A percentile compares a stretch with the other conserved stretches of the same genome.
Conservation (phyloP, 2,329 filamentous ascomycete species). For the Aaosphaeria arxii region DNA sequence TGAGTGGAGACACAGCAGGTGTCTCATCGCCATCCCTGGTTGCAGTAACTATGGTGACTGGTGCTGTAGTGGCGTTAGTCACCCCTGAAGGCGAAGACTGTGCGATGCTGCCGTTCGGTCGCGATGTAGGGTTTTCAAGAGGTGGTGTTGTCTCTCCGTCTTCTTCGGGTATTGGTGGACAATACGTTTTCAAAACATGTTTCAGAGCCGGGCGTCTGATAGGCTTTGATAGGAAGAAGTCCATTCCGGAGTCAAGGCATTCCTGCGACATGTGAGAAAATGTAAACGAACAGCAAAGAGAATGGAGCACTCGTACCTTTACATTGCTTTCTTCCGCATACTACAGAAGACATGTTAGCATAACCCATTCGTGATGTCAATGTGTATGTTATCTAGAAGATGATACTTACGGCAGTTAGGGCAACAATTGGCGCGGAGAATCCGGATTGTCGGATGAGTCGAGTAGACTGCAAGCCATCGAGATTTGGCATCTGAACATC, state of each 20-base stretch:
- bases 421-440: constrained; percentile 88
- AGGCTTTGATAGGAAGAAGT: constrained; percentile 75
- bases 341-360: not conserved
- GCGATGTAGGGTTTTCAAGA: constrained; percentile 1
- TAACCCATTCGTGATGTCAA: not conserved
- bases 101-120: constrained; percentile 7
- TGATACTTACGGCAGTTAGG: constrained; percentile 60
- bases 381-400: too few relatives aligned
- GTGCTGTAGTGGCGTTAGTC: constrained; percentile 1
- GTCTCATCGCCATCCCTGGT: constrained; percentile 6
- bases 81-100: not conserved
- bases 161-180: constrained; percentile 77
- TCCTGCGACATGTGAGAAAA: constrained; percentile 22
- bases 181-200: constrained; percentile 77
- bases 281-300: not conserved
- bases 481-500: constrained; percentile 93
- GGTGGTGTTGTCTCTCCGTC: constrained; percentile 26
- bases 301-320: constrained; percentile 35
- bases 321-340: constrained; percentile 90
- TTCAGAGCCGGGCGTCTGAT: constrained; percentile 83
- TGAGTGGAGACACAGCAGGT: constrained; percentile 10
- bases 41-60: constrained; percentile 5
- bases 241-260: constrained; percentile 82
- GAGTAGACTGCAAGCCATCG: constrained; percentile 82
- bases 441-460: constrained; percentile 79